These are phyloP conservation scores for Scedosporium minutisporum DNA, from an alignment of 2,329 filamentous ascomycete species.

Conservation along the genomic window DNA sequence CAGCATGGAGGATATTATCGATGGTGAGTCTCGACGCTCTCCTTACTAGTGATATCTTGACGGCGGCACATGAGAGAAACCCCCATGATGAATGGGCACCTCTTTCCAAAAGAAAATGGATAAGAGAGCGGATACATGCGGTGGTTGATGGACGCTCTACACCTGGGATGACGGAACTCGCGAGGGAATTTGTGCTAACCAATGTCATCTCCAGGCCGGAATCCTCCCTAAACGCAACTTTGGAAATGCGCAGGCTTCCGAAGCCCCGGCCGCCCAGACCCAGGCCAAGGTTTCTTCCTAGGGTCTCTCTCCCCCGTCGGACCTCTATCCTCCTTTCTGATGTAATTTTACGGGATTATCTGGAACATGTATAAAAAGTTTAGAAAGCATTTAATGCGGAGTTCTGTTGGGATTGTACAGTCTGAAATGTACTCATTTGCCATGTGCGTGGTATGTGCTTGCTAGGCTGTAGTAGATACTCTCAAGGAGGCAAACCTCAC, in stretches of 20 bases:
- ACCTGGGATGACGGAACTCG: neutral
- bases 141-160: neutral
- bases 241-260: neutral
- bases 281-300: neutral
- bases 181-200: neutral
- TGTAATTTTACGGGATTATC: slow-evolving; percentile 4
- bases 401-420: neutral
- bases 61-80: neutral
- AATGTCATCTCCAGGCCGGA: neutral
- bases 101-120: no score
- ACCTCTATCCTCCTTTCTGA: neutral
- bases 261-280: neutral
- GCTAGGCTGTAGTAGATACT: no score
- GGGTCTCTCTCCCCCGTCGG: neutral
- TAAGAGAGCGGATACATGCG: neutral
- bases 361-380: neutral
- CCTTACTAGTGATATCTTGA: neutral
- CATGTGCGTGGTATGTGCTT: neutral
- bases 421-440: neutral
- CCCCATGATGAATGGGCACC: no score
- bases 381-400: slow-evolving; percentile 4
- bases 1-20: slow-evolving; percentile 74
- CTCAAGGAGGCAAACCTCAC: no score
- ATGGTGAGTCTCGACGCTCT: slow-evolving; percentile 47
- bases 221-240: slow-evolving; percentile 3